A percentile compares a stretch with the other conserved stretches of the same genome.
Evolutionary conservation across 768 basidiomycete species (phyloP).

Genomic region (Rubroboletus pulcherrimus): DNA sequence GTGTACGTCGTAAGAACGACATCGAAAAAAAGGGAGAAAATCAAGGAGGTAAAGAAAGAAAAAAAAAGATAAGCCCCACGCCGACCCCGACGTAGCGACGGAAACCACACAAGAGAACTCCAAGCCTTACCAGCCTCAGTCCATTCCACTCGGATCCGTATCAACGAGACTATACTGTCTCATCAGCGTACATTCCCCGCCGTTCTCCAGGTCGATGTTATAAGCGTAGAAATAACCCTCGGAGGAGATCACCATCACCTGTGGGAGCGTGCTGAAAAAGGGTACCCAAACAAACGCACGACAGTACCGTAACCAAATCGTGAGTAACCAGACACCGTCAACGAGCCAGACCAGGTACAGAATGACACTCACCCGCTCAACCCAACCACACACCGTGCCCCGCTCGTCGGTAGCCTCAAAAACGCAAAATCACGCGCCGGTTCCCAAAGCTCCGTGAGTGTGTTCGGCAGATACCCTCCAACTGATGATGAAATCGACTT

Average conservation of each 20-base stretch:
- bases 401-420: slow-evolving; percentile 73
- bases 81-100: not conserved
- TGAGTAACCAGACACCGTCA: not conserved
- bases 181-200: slow-evolving; percentile 92
- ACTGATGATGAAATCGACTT: slow-evolving; percentile 73
- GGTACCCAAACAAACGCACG: not conserved
- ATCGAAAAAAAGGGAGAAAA: not conserved
- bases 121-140: slow-evolving; percentile 19
- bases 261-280: slow-evolving; percentile 74
- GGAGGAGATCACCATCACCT: slow-evolving; percentile 94
- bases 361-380: slow-evolving; percentile 69
- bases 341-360: not conserved
- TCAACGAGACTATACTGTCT: slow-evolving; percentile 74
- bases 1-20: slow-evolving; percentile 1
- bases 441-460: slow-evolving; percentile 95
- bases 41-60: not conserved
- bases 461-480: slow-evolving; percentile 82
- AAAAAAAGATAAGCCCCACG: not conserved
- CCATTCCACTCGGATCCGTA: slow-evolving; percentile 24
- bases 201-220: slow-evolving; percentile 91
- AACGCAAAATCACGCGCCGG: slow-evolving; percentile 93
- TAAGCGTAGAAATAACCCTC: slow-evolving; percentile 97
- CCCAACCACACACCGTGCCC: slow-evolving; percentile 83
- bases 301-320: not conserved
- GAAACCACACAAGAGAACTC: not conserved